Percentiles rank a stretch among this genome's conserved stretches.
Evolutionary conservation across 768 basidiomycete species (phyloP).

Genomic region (Suillus weaverae): DNA sequence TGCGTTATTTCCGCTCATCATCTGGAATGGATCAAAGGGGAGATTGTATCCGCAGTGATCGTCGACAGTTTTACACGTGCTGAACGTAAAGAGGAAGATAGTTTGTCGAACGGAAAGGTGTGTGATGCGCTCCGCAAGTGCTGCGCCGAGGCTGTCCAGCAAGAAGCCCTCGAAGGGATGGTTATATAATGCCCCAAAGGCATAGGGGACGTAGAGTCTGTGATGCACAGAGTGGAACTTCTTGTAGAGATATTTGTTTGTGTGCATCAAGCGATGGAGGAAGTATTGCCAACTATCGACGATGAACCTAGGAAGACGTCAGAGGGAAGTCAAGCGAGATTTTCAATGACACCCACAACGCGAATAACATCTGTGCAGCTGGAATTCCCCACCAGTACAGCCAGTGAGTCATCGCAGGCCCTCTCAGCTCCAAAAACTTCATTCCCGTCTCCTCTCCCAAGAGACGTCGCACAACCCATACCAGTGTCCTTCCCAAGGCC

Average conservation of each 20-base stretch:
- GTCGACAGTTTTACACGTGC: conserved; percentile 91
- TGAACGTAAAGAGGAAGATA: conserved; percentile 76
- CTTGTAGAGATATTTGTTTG: conserved; percentile 87
- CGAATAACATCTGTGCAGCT: conserved; percentile 63
- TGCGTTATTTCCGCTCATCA: conserved; percentile 84
- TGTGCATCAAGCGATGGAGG: conserved; percentile 89
- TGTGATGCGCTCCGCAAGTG: conserved; percentile 67
- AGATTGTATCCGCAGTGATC: conserved; percentile 92
- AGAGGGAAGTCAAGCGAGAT: conserved; percentile 3
- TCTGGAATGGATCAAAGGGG: conserved; percentile 90
- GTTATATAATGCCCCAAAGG: conserved; percentile 96
- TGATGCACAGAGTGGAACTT: conserved; percentile 95
- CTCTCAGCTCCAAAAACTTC: conserved; percentile 37
- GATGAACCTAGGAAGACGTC: conserved; percentile 59
- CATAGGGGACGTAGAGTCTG: conserved; percentile 93
- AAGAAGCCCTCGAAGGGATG: conserved; percentile 94
- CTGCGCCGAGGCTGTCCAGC: conserved; percentile 82
- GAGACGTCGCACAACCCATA: conserved; percentile 35
- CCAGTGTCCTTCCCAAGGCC: conserved; percentile 41
- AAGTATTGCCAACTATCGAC: conserved; percentile 99
- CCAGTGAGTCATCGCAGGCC: conserved; percentile 52
- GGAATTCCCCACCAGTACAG: conserved; percentile 96
- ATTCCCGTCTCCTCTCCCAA: conserved; percentile 44
- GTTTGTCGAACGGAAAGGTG: conserved; percentile 81
- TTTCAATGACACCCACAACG: conserved; percentile 68